phyloP scores from a whole-genome alignment of 108 stramenopile genomes.

The Cylindrotheca fusiformis region DNA sequence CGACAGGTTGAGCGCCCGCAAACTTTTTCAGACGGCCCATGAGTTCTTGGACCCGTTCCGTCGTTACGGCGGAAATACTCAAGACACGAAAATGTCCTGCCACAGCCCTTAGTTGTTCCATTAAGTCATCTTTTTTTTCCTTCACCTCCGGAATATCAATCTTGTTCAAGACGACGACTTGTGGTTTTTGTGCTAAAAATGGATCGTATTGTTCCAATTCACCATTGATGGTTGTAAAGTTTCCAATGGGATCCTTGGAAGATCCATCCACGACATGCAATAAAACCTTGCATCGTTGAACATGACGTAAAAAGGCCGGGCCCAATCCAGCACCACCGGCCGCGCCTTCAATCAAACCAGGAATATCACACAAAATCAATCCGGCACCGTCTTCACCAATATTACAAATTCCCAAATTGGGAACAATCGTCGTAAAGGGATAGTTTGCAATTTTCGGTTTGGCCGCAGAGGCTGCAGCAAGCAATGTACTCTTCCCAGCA shows the following conservation, averaged over 20 bases:
- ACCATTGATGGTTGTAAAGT: conserved; percentile 90
- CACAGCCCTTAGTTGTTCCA: conserved; percentile 63
- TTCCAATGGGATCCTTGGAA: conserved; percentile 89
- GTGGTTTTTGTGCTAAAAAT: conserved; percentile 85
- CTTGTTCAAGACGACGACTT: conserved; percentile 96
- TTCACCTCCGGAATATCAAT: conserved; percentile 86
- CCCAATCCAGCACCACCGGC: conserved; percentile 86
- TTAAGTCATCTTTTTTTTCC: conserved; percentile 63
- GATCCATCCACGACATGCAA: conserved; percentile 95
- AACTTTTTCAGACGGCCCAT: conserved; percentile 92
- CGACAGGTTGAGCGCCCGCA: conserved; percentile 66
- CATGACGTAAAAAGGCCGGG: conserved; percentile 86
- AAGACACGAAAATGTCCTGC: conserved; percentile 84
- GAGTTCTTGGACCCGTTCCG: conserved; percentile 83
- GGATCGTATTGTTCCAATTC: conserved; percentile 87
- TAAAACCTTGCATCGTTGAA: conserved; percentile 89
- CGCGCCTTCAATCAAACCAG: conserved; percentile 91
- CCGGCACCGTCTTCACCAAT: conserved; percentile 78
- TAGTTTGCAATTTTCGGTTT: conserved; percentile 97
- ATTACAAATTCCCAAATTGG: conserved; percentile 94
- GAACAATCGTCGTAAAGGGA: conserved; percentile 97
- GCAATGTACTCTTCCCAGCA: conserved; percentile 96
- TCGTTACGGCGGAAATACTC: conserved; percentile 85
- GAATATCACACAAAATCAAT: conserved; percentile 92
- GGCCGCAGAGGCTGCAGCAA: conserved; percentile 85